Evolutionary conservation across 805 yeast species (phyloP).

Genomic region (Komagataella pastoris): DNA sequence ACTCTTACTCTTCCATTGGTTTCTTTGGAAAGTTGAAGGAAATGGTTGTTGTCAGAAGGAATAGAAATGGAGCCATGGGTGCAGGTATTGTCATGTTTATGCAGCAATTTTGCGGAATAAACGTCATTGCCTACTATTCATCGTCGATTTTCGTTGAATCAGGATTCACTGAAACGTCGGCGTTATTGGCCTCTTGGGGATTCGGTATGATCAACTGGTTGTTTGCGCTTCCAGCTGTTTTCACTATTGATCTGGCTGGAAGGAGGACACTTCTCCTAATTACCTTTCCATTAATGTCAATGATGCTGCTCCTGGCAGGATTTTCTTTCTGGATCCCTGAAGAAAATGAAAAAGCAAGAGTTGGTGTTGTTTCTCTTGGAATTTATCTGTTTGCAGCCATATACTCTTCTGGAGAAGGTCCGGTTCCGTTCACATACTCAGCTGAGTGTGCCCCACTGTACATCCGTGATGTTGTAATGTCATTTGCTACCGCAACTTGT

Average conservation of each 20-base stretch:
- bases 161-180: slow-evolving; percentile 45
- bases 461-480: slow-evolving; percentile 71
- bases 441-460: slow-evolving; percentile 78
- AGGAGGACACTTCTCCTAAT: slow-evolving; percentile 45
- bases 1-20: slow-evolving; percentile 28
- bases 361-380: slow-evolving; percentile 60
- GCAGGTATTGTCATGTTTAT: slow-evolving; percentile 76
- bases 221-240: slow-evolving; percentile 75
- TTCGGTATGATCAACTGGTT: slow-evolving; percentile 72
- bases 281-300: slow-evolving; percentile 54
- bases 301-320: slow-evolving; percentile 47
- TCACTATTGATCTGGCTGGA: slow-evolving; percentile 68
- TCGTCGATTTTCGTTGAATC: slow-evolving; percentile 62
- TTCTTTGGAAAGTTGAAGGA: slow-evolving; percentile 34
- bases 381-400: slow-evolving; percentile 61
- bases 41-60: slow-evolving; percentile 62
- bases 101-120: slow-evolving; percentile 89
- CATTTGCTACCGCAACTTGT: slow-evolving; percentile 61
- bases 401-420: slow-evolving; percentile 81
- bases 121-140: slow-evolving; percentile 78
- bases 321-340: slow-evolving; percentile 61
- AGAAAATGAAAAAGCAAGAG: slow-evolving; percentile 28
- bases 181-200: slow-evolving; percentile 76
- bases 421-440: slow-evolving; percentile 80
- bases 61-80: slow-evolving; percentile 71